Conservation (phyloP, 1,284 basidiomycete genomes). For the Ustilago curta region DNA sequence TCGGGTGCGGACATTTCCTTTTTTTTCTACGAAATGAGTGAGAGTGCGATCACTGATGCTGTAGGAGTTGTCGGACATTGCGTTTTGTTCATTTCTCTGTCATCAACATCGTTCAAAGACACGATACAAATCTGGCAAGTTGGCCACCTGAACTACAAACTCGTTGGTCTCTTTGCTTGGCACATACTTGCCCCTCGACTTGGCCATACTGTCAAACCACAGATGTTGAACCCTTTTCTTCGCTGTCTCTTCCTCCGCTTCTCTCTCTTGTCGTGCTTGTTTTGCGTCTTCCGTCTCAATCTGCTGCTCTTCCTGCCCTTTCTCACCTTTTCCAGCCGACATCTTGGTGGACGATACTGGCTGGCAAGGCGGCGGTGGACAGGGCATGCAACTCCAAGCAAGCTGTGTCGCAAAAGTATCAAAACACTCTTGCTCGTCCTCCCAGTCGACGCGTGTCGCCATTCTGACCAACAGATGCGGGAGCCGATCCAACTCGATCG, state of each 20-base stretch:
- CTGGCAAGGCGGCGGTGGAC: constrained; percentile 70
- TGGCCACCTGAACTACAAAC: constrained; percentile 59
- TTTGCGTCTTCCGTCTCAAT: constrained; percentile 1
- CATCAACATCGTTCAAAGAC: constrained; percentile 67
- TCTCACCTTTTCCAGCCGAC: background rate
- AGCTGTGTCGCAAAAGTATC: constrained; percentile 86
- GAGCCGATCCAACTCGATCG: constrained; percentile 77
- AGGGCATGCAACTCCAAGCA: constrained; percentile 68
- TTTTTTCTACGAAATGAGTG: too few species aligned
- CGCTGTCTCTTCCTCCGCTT: constrained; percentile 18
- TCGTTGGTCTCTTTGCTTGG: constrained; percentile 36
- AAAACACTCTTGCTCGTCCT: constrained; percentile 86
- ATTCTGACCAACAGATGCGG: constrained; percentile 63
- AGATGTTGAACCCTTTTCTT: constrained; percentile 39
- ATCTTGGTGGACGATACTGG: background rate
- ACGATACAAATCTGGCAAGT: constrained; percentile 65
- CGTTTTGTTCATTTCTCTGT: background rate
- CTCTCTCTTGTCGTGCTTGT: constrained; percentile 8
- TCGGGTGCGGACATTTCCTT: too few species aligned
- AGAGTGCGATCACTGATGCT: background rate
- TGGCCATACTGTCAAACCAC: constrained; percentile 62
- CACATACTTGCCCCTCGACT: constrained; percentile 32
- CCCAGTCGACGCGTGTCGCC: constrained; percentile 83
- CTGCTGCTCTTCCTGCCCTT: background rate
- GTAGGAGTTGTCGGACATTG: background rate